Percentiles rank a stretch among this genome's conserved stretches.
These are phyloP conservation scores for Candida ulmi DNA, from an alignment of 805 yeast species.

Conservation along the genomic window DNA sequence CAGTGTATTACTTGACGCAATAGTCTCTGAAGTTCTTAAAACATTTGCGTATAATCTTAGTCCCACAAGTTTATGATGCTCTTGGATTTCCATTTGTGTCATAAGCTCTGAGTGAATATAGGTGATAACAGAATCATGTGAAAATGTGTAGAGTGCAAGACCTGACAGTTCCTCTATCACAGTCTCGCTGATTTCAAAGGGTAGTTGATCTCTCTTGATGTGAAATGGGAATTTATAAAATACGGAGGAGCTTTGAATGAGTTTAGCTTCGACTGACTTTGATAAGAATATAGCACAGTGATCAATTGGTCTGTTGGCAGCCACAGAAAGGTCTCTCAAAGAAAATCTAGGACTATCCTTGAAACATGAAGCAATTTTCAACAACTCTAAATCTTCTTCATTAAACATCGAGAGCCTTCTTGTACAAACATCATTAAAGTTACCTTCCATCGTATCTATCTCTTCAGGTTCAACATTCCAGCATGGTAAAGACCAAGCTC, in stretches of 20 bases:
- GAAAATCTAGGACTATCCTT: constrained; percentile 30
- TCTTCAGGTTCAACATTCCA: constrained; percentile 19
- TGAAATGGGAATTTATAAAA: constrained; percentile 45
- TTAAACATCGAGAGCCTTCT: constrained; percentile 18
- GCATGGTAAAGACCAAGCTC: constrained; percentile 6
- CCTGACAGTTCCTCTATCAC: constrained; percentile 31
- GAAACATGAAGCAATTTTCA: constrained; percentile 39
- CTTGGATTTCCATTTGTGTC: constrained; percentile 22
- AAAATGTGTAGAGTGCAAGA: constrained; percentile 31
- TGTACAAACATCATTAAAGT: constrained; percentile 12
- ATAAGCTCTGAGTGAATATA: constrained; percentile 25
- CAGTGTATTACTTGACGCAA: constrained; percentile 4
- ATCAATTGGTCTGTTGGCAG: constrained; percentile 28
- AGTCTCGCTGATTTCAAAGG: constrained; percentile 21
- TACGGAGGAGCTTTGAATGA: constrained; percentile 34
- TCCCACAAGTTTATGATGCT: constrained; percentile 36
- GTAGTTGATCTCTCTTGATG: constrained; percentile 20
- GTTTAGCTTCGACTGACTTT: constrained; percentile 26
- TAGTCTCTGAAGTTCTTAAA: not conserved
- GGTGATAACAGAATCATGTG: constrained; percentile 35
- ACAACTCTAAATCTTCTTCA: constrained; percentile 17
- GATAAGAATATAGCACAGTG: constrained; percentile 29
- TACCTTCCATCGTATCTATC: constrained; percentile 4
- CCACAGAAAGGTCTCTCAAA: constrained; percentile 31
- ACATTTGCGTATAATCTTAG: constrained; percentile 26